These are phyloP conservation scores for Ascosphaera acerosa DNA, from an alignment of 2,329 filamentous ascomycete species.

Conservation along the genomic window DNA sequence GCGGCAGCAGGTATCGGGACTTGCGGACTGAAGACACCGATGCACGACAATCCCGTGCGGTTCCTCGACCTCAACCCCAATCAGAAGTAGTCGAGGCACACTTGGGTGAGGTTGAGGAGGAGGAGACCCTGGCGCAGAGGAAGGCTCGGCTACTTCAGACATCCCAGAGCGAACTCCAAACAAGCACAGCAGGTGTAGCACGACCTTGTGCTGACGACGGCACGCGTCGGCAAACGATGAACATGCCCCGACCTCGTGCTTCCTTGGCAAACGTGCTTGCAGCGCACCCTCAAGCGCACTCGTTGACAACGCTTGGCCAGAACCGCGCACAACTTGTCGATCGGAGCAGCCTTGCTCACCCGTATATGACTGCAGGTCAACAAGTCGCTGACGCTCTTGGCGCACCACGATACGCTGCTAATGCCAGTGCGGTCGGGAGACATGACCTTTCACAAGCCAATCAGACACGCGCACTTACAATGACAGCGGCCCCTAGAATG, in stretches of 20 bases:
- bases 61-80: not conserved
- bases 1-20: not conserved
- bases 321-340: too few relatives aligned
- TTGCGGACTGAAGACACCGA: not conserved
- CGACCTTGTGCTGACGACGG: too few relatives aligned
- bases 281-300: conserved; percentile 7
- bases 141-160: conserved; percentile 14
- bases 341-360: not conserved
- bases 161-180: not conserved
- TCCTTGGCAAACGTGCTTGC: conserved; percentile 5
- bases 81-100: too few relatives aligned
- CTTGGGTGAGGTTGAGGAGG: conserved; percentile 9
- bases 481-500: too few relatives aligned
- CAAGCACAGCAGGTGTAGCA: not conserved
- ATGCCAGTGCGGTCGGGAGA: too few relatives aligned
- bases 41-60: not conserved
- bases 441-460: too few relatives aligned
- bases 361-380: not conserved
- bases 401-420: not conserved
- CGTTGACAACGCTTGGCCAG: conserved; percentile 9
- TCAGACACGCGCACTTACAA: too few relatives aligned
- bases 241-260: not conserved
- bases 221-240: too few relatives aligned
- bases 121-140: conserved; percentile 23
- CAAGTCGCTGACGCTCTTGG: not conserved